Base-by-base conservation (phyloP, 2,329 filamentous ascomycete genomes). In the Talaromyces atroroseus region DNA sequence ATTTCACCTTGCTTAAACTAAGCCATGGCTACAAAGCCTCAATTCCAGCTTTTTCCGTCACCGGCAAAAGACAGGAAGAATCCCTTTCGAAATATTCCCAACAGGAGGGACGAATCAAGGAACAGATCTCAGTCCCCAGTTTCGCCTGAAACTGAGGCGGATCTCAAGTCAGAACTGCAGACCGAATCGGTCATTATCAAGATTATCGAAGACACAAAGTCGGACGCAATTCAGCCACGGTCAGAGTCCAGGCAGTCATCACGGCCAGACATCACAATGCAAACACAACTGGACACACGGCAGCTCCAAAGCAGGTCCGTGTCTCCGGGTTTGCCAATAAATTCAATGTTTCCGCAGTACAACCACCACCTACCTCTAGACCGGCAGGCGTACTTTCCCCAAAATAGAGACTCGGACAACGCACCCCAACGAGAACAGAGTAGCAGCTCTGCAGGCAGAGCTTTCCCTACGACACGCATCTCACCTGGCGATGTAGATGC, bases 341-440 rank as follows among this genome's bases (percentile, higher is more conserved):
- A 63, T 56, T 77, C 76, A 4, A 77, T 77, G 60, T 77, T 78
- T 58, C 76, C 76, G 7, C 71, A 64, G 10, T 76, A 76, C 58
- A 66, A 78, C 58, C 71, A 72, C 1, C 66, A 69, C 14, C 23
- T 73, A 1, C 66, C 72, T 16, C 62, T 73, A 36, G 65, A 58
- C 29, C 66, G 71, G 55, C 74, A 76, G 57, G 61, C 64, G 8
- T 73, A 74, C 58, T 69, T 66, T 47, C 68, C 70, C 8, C 66
- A 66, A 34, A 57, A 62, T 29, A 51, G 54, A 7, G 45, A 56
- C 10, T 56, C 64, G 20, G 56, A 52, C 26, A 58, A 61, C 18
- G 24, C 58, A 21, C 49, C 49, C 14, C 42, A 59, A 21, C 54
- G 61, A 46, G 36, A 59, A 18, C 54, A 62, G 45, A 54, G 58